Evolutionary conservation across 306 rosid species (phyloP).

Genomic region (Vigna radiata): DNA sequence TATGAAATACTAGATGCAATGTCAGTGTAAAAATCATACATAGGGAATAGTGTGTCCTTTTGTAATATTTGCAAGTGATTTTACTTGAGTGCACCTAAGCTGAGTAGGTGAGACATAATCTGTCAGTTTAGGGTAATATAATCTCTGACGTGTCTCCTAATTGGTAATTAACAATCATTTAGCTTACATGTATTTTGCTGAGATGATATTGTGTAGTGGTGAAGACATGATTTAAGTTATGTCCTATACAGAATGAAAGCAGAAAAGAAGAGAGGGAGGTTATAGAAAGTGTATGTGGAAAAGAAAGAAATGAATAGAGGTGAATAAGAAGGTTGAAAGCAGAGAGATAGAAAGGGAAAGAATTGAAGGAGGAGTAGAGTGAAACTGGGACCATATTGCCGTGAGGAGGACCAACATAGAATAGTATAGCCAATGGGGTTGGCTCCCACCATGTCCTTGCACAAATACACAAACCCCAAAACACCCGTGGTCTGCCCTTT

Average conservation of each 20-base stretch:
- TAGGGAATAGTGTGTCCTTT: too few relatives aligned
- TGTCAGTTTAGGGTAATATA: too few relatives aligned
- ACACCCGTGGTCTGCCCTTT: slow-evolving; percentile 72
- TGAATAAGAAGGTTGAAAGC: slow-evolving; percentile 7
- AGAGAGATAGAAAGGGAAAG: slow-evolving; percentile 19
- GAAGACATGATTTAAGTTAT: too few relatives aligned
- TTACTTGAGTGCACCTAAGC: too few relatives aligned
- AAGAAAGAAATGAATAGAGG: background rate
- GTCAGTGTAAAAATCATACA: too few relatives aligned
- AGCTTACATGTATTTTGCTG: too few relatives aligned
- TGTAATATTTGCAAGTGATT: too few relatives aligned
- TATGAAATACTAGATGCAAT: too few relatives aligned
- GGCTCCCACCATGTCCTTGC: slow-evolving; percentile 70
- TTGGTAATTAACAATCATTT: too few relatives aligned
- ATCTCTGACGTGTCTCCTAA: too few relatives aligned
- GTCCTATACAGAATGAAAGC: background rate
- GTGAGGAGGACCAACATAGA: slow-evolving; percentile 53
- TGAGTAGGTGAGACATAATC: too few relatives aligned
- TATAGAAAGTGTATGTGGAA: background rate
- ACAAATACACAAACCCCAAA: slow-evolving; percentile 57
- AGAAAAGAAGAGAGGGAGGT: background rate
- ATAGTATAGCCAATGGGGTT: slow-evolving; percentile 57
- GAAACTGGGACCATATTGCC: slow-evolving; percentile 61
- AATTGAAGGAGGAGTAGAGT: slow-evolving; percentile 11
- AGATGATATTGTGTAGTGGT: too few relatives aligned